Evolutionary conservation across 495 filamentous ascomycete species (phyloP).

Genomic region (Cladorrhinum samala): DNA sequence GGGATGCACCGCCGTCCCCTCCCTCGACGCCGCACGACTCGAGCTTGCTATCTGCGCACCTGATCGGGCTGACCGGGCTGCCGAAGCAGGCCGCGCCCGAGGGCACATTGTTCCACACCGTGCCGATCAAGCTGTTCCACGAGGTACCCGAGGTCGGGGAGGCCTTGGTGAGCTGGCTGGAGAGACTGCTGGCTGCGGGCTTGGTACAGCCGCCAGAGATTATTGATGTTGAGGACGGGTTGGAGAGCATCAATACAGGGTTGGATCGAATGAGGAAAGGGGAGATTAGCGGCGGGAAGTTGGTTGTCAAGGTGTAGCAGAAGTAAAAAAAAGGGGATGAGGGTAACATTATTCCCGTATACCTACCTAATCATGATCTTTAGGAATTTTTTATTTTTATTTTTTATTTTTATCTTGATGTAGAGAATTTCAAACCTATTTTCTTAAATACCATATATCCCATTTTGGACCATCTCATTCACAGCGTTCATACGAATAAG

Average conservation of each 20-base stretch:
- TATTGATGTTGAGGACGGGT: conserved; percentile 50
- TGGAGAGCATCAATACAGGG: conserved; percentile 56
- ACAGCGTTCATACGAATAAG: not conserved
- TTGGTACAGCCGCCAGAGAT: conserved; percentile 52
- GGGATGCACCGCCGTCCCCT: conserved; percentile 14
- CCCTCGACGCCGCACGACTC: conserved; percentile 21
- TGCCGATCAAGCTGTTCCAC: conserved; percentile 67
- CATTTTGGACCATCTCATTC: too few species aligned
- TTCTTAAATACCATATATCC: not conserved
- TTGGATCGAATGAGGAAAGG: conserved; percentile 54
- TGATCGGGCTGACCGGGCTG: conserved; percentile 57
- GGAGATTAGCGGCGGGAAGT: conserved; percentile 50
- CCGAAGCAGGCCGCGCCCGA: conserved; percentile 45
- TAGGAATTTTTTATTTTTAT: not conserved
- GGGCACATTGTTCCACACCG: conserved; percentile 45
- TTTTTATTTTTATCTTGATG: not conserved
- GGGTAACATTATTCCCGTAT: too few species aligned
- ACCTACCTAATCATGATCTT: too few species aligned
- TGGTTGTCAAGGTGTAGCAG: conserved; percentile 40
- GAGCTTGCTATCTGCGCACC: conserved; percentile 36
- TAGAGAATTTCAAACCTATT: not conserved
- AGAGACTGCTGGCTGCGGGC: conserved; percentile 45
- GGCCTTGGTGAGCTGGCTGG: conserved; percentile 52
- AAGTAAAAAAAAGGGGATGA: not conserved
- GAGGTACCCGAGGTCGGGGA: conserved; percentile 52